Conservation (phyloP, 768 basidiomycete species). For the Crucibulum laeve region DNA sequence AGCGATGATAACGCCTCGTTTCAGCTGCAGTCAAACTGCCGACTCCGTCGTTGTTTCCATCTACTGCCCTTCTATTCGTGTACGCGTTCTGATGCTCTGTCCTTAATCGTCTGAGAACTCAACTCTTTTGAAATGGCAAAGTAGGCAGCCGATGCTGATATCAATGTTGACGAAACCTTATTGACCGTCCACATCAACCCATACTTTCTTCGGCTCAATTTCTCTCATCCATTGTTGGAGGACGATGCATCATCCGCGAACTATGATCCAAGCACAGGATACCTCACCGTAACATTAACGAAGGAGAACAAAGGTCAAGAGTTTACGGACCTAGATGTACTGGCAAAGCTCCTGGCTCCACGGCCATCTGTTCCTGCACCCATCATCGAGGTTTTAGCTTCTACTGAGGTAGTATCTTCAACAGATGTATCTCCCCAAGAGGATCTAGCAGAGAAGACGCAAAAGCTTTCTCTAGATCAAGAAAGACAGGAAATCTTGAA, state of each 20-base stretch:
- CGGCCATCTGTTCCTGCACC: slow-evolving; percentile 30
- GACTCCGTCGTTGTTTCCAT: slow-evolving; percentile 51
- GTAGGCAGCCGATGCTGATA: slow-evolving; percentile 81
- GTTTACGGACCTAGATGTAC: slow-evolving; percentile 75
- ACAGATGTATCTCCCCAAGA: slow-evolving; percentile 21
- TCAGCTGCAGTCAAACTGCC: slow-evolving; percentile 63
- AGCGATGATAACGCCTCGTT: slow-evolving; percentile 73
- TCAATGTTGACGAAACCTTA: slow-evolving; percentile 65
- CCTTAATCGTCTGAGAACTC: slow-evolving; percentile 6
- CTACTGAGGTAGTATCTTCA: slow-evolving; percentile 15
- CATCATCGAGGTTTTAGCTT: slow-evolving; percentile 57
- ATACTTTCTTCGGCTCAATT: slow-evolving; percentile 79
- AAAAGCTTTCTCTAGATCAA: slow-evolving; percentile 46
- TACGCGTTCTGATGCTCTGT: slow-evolving; percentile 25
- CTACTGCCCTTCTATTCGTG: slow-evolving; percentile 72
- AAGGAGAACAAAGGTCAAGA: slow-evolving; percentile 64
- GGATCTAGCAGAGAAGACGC: slow-evolving; percentile 38
- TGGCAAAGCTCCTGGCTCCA: slow-evolving; percentile 75
- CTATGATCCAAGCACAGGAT: slow-evolving; percentile 79
- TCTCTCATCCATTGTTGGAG: slow-evolving; percentile 59
- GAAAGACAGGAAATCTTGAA: slow-evolving; percentile 53
- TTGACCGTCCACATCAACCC: slow-evolving; percentile 78
- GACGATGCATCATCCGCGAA: slow-evolving; percentile 67
- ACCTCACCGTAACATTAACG: slow-evolving; percentile 66
- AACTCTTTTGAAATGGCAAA: slow-evolving; percentile 16